A percentile compares a stretch with the other conserved stretches of the same genome.
Evolutionary conservation across 129 eudicot species (phyloP).

Genomic region (Silybum marianum): DNA sequence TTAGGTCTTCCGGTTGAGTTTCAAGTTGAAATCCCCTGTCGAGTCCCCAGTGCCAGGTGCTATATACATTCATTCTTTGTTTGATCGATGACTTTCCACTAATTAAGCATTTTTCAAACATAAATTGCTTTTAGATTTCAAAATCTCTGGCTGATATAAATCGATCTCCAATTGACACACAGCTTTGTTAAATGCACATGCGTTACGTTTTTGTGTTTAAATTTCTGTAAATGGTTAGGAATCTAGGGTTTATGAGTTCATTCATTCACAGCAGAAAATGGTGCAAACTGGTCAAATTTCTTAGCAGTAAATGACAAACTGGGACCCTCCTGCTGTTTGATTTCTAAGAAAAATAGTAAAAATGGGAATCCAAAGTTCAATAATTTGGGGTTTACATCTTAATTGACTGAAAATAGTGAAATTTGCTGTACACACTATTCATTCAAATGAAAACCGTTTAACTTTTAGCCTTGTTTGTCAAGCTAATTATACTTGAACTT

Average conservation of each 20-base stretch:
- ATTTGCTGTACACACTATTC: background rate
- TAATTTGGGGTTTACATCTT: constrained; percentile 13
- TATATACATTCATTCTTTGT: background rate
- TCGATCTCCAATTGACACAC: background rate
- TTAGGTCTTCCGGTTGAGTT: constrained; percentile 88
- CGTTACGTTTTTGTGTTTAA: constrained; percentile 12
- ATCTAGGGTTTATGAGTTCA: constrained; percentile 28
- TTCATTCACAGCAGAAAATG: constrained; percentile 7
- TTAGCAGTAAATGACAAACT: constrained; percentile 1
- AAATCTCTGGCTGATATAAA: constrained; percentile 2
- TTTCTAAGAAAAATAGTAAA: background rate
- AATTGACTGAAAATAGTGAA: constrained; percentile 3
- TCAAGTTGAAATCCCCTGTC: constrained; percentile 75
- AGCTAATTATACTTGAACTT: background rate
- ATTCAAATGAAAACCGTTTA: constrained; percentile 4
- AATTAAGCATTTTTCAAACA: background rate
- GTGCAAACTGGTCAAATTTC: constrained; percentile 19
- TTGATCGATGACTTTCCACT: background rate
- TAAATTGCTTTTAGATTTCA: constrained; percentile 5
- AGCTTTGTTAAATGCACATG: background rate
- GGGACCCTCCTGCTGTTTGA: constrained; percentile 26
- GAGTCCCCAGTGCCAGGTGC: constrained; percentile 89
- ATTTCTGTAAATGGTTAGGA: constrained; percentile 14
- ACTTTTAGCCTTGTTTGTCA: background rate
- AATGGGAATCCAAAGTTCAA: constrained; percentile 23